Base-by-base conservation (phyloP, 2,329 filamentous ascomycete genomes). In the Cytospora piceae region DNA sequence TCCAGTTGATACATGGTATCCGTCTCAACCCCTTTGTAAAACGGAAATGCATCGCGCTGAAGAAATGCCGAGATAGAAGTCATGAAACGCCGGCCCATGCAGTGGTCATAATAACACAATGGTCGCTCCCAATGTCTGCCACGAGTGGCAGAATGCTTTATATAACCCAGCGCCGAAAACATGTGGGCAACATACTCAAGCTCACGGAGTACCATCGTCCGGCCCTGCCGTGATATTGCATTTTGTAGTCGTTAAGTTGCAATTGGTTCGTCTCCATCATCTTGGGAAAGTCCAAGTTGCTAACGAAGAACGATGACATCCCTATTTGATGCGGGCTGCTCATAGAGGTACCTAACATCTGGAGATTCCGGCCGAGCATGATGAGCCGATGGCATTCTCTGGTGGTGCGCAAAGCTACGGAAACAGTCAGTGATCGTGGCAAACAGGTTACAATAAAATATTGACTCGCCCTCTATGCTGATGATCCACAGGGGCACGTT, bases 391-490 rank as follows among this genome's bases (percentile, higher is more conserved):
- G 56, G 49, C 34, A 42, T 55, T 56, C 58, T 57, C 24, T 68
- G 55, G 20, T 24, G 63, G 22, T 57, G 53, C 17, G 34, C 20
- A 27, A 42, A 62, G 49, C 66, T 68, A 42, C 20, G 42, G 17
- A 29, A 37, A 63, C 17, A 55, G 63, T 68, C 53, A 68, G 66
- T 55, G n/a, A 57, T 11, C 20, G 34, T 27, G 27, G 22, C 12
- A n/a, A 32, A 53, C 17, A 34, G 29, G 22, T 42, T 22, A 42
- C 17, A 31, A 6, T 9, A 46, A 63, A n/a, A 46, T n/a, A 27
- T 46, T 54, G 51, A 68, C 66, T 68, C 63, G 63, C 66, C 66
- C 66, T 63, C 63, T 66, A 31, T 63, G 63, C 20, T 42, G 32
- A 42, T 66, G 53, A 6, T 37, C 59, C 32, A 42, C 42, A 37